Evolutionary conservation across 2,329 filamentous ascomycete species (phyloP), one percentile per base, ranked within the genome.

Genomic region (Teratosphaeria pseudoeucalypti): DNA sequence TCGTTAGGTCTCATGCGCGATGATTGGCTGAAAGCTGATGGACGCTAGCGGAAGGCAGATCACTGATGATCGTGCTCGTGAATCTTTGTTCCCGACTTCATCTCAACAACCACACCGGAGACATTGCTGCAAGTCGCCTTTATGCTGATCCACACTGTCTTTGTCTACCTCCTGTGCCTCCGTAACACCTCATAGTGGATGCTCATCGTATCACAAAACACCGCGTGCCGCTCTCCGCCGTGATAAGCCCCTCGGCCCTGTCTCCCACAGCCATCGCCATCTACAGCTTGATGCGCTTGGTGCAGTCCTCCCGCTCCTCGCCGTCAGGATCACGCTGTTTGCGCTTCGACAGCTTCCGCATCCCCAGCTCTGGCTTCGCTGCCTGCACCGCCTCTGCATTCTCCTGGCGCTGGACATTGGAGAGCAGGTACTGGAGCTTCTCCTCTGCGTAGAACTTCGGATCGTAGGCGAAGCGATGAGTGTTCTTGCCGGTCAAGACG

Each of bases 281-380:
- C 43, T 49, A 49, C 43, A 10, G 19, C 43, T 11, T 49, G n/a
- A 23, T 16, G 9, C 43, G 16, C 16, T 49, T 49, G 43, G 23
- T 49, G 16, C 9, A 19, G 43, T 49, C 16, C n/a, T 49, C 19
- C n/a, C 2, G 19, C 43, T 49, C 43, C 16, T 19, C 43, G 11
- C n/a, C 43, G 11, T 23, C 43, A 19, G 7, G 14, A 19, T 12
- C 43, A 2, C 9, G 16, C 9, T 49, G 43, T n/a, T 49, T 49
- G n/a, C 43, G 43, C n/a, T 49, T 49, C 19, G 16, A n/a, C 16
- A n/a, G 7, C 29, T 32, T 62, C 61, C n/a, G 73, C 53, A 54
- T 14, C 12, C 53, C 53, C 23, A 54, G 19, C 23, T 32, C 53
- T 54, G 34, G 53, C 56, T 52, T 57, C 19, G 19, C 32, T 16